Evolutionary conservation across 2,329 filamentous ascomycete species (phyloP).

Genomic region (Zymoseptoria crescenta): DNA sequence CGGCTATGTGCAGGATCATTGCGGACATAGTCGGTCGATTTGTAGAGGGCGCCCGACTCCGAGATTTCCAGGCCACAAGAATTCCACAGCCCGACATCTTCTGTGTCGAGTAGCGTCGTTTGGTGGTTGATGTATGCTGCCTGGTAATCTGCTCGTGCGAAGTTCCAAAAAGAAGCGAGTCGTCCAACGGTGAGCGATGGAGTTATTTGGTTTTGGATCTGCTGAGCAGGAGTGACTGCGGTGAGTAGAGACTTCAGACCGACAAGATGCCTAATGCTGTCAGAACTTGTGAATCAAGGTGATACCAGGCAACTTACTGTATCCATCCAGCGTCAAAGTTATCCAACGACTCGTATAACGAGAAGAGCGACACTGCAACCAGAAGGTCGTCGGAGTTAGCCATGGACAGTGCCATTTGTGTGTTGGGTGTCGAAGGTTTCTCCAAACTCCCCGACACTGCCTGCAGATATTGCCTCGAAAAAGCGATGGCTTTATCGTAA

Average conservation of each 20-base stretch:
- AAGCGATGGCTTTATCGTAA: constrained; percentile 42
- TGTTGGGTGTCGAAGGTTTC: constrained; percentile 17
- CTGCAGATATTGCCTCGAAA: constrained; percentile 43
- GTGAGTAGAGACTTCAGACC: constrained; percentile 56
- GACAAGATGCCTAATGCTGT: constrained; percentile 47
- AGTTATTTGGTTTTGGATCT: constrained; percentile 34
- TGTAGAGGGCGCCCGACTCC: constrained; percentile 39
- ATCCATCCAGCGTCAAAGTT: constrained; percentile 53
- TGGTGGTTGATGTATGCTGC: constrained; percentile 49
- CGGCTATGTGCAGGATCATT: constrained; percentile 41
- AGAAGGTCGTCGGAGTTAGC: constrained; percentile 52
- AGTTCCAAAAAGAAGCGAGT: constrained; percentile 59
- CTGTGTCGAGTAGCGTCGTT: constrained; percentile 53
- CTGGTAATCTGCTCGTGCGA: constrained; percentile 44
- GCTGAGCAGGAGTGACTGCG: constrained; percentile 28
- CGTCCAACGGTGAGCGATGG: constrained; percentile 47
- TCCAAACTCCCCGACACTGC: constrained; percentile 24
- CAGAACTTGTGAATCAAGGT: neutral
- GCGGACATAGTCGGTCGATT: constrained; percentile 43
- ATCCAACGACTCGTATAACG: constrained; percentile 59
- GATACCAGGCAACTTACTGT: constrained; percentile 14
- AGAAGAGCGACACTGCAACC: constrained; percentile 58
- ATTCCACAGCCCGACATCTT: constrained; percentile 54
- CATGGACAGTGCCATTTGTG: constrained; percentile 20
- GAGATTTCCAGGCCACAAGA: constrained; percentile 54